Evolutionary conservation across 768 basidiomycete genomes (phyloP), one percentile per base, ranked within the genome.

Genomic region (Cystofilobasidium bisporidii): DNA sequence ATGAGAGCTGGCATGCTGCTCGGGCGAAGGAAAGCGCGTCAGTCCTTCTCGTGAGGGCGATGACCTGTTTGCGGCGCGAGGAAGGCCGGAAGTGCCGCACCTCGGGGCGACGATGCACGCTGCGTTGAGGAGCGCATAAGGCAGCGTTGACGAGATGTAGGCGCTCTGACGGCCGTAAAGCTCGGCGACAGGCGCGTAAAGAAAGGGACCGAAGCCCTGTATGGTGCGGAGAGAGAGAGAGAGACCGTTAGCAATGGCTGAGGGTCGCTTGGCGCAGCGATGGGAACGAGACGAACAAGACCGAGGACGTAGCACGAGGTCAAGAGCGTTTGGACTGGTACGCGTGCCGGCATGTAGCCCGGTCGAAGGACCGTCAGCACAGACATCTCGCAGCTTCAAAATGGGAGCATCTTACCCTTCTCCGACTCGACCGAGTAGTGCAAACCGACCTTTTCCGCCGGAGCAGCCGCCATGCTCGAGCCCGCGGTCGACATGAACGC

Each of bases 101-200:
- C 26, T 41, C 10, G 68, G 68, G 9, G 68, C 62, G 17, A 64
- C 22, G 17, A 63, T 47, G 14, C 61, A 63, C 1, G 62, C 28
- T 4, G 56, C 62, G 33, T 63, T 69, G 56, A 69, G 53, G 18
- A 69, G 57, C 12, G 47, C 56, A 22, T 57, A 69, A 14, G 68
- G 68, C 24, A 69, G 28, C 15, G 68, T 64, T 3, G 68, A 63
- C 2, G 56, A 22, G 9, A 53, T 50, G 28, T 69, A 69, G 36
- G 68, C 53, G 28, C 45, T 43, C 30, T 57, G 63, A 0, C 68
- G 62, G 3, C 68, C 68, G 48, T 59, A 69, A 30, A 69, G 55
- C 50, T 69, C 68, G 24, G 68, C 63, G 24, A 64, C 26, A 0
- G 68, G 68, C 32, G 62, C 47, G 33, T 47, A 69, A 20, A 69